Conservation (phyloP, 768 basidiomycete species). For the Boletus barrowsii region DNA sequence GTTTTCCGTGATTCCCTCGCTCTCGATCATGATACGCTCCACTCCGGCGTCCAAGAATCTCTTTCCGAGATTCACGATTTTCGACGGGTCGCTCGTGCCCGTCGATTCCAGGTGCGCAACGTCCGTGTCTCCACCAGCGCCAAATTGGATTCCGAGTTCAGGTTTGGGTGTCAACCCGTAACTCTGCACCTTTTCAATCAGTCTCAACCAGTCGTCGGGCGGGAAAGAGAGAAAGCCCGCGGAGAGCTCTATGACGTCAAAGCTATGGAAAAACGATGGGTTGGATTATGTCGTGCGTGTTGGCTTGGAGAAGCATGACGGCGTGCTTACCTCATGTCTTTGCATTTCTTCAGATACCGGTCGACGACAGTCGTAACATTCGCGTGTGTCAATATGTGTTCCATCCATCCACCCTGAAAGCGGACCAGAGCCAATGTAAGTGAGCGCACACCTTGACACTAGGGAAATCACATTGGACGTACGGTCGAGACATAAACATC, state of each 20-base stretch:
- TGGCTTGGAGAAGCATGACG: background rate
- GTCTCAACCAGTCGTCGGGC: constrained; percentile 39
- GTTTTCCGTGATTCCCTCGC: constrained; percentile 47
- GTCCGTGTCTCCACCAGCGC: constrained; percentile 42
- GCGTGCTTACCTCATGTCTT: constrained; percentile 7
- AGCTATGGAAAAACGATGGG: constrained; percentile 16
- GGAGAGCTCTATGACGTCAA: constrained; percentile 45
- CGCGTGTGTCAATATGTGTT: constrained; percentile 11
- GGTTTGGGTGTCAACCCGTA: constrained; percentile 44
- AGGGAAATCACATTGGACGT: constrained; percentile 14
- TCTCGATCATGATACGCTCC: constrained; percentile 47
- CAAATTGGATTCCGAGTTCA: constrained; percentile 45
- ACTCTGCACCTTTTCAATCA: constrained; percentile 38
- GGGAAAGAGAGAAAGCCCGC: constrained; percentile 47
- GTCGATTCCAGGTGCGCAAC: constrained; percentile 37
- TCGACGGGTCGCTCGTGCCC: constrained; percentile 28
- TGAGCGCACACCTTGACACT: background rate
- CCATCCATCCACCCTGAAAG: constrained; percentile 14
- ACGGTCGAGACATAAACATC: constrained; percentile 42
- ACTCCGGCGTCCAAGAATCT: constrained; percentile 41
- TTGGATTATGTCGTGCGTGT: background rate
- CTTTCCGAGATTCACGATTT: constrained; percentile 38
- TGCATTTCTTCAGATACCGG: constrained; percentile 15
- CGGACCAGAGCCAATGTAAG: background rate
- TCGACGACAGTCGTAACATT: constrained; percentile 6